Percentiles rank a stretch among this genome's conserved stretches.
phyloP scores from a whole-genome alignment of 306 rosid genomes.

The Malus orientalis region DNA sequence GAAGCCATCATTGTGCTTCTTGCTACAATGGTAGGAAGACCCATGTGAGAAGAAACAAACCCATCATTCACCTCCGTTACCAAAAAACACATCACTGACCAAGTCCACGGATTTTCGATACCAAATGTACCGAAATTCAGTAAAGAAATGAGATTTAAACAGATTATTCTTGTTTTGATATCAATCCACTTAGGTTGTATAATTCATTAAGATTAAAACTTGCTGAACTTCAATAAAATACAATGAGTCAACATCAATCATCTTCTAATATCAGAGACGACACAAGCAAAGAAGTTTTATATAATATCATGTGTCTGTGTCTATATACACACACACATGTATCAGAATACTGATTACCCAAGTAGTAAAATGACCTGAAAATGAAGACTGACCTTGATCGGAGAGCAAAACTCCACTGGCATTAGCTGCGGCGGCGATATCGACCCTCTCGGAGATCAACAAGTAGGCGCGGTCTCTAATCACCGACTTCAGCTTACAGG shows the following conservation, averaged over 20 bases:
- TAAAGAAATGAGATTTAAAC: no score
- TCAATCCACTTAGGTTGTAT: no score
- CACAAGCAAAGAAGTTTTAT: not conserved
- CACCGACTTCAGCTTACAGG: slow-evolving; percentile 65
- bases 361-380: not conserved
- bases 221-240: not conserved
- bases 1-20: no score
- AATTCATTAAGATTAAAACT: not conserved
- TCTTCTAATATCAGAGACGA: not conserved
- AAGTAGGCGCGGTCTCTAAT: slow-evolving; percentile 67
- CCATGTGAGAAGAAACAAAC: no score
- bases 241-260: not conserved
- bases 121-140: no score
- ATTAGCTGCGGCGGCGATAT: slow-evolving; percentile 76
- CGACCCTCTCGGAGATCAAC: slow-evolving; percentile 75
- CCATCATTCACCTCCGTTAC: no score
- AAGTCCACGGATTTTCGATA: no score
- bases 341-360: no score
- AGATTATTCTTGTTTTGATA: no score
- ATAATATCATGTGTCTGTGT: not conserved
- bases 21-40: no score
- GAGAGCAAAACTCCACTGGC: slow-evolving; percentile 86
- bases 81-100: no score
- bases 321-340: no score
- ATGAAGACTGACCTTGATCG: slow-evolving; percentile 53